A percentile compares a stretch with the other conserved stretches of the same genome.
Evolutionary conservation across 371 early-diverging fungal species (phyloP).

Genomic region (Basidiobolus heterosporus): DNA sequence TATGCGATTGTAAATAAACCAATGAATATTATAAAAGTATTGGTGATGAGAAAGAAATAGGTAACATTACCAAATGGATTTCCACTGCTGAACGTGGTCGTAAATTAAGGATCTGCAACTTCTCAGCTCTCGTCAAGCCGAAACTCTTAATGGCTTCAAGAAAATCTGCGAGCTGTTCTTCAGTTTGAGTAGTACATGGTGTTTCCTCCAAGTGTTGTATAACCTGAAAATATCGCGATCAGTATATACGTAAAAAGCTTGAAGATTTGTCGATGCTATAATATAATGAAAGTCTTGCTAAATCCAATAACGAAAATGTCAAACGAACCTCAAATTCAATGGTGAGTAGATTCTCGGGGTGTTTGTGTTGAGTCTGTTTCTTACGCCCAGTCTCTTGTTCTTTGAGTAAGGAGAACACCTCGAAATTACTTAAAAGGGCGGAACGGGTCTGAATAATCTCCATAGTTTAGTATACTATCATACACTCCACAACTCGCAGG

Average conservation of each 20-base stretch:
- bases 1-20: too few relatives aligned
- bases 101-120: slow-evolving; percentile 38
- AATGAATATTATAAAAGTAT: background rate
- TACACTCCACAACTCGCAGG: too few relatives aligned
- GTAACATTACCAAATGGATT: slow-evolving; percentile 26
- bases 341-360: slow-evolving; percentile 37
- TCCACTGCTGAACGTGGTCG: slow-evolving; percentile 38
- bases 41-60: background rate
- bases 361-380: slow-evolving; percentile 11
- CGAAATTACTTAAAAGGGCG: slow-evolving; percentile 41
- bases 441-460: slow-evolving; percentile 28
- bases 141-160: slow-evolving; percentile 16
- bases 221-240: slow-evolving; percentile 18
- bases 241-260: too few relatives aligned
- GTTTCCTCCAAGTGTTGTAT: slow-evolving; percentile 25
- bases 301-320: too few relatives aligned
- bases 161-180: slow-evolving; percentile 20
- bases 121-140: slow-evolving; percentile 36
- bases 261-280: background rate
- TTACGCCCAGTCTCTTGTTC: slow-evolving; percentile 15
- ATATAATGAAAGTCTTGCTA: too few relatives aligned
- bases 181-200: slow-evolving; percentile 28
- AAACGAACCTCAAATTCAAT: slow-evolving; percentile 34
- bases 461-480: slow-evolving; percentile 12
- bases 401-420: slow-evolving; percentile 29